Evolutionary conservation across 345 rosid genomes (phyloP), one percentile per base, ranked within the genome.

Genomic region (Acer campestre): DNA sequence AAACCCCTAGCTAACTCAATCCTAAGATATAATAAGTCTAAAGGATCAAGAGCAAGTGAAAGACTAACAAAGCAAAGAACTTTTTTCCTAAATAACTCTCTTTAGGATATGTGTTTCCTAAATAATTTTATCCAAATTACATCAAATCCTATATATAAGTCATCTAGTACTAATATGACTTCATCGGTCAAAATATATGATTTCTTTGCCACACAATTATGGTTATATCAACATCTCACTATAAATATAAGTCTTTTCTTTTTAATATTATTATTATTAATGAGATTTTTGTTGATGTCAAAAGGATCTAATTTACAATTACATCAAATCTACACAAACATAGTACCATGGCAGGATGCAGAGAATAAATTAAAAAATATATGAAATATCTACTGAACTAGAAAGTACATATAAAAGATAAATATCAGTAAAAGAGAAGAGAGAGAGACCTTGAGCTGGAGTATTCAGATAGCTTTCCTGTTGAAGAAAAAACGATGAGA

Each of bases 381-480:
- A 38, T 8, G 23, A 35, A 25, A 25, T 25, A 25, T 1, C 38
- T 35, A 35, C 48, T 16, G 3, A 35, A 65, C 55, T 14, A 35
- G 29, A 23, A 27, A 23, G 0, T 74, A 27, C 55, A 14, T 49
- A 53, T 7, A 55, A 42, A 42, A 42, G 10, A 42, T 22, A 65
- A 4, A 4, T 35, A 4, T 4, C 3, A 0, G 67, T 25, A 6
- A 31, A 11, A 18, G 13, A 31, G 18, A 40, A 17, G 18, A 4
- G 31, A 7, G 31, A 40, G 18, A 55, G 48, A 86, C 89, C 89
- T 87, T 40, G 86, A 75, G 76, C 79, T 87, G 46, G 84, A 76
- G 75, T 79, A 82, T 10, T 87, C 88, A 62, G 71, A 81, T 73
- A 82, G 83, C 77, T 79, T 84, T 56, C 86, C 88, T 31, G 88